Percentiles rank a stretch among this genome's conserved stretches.
Conservation (phyloP, 257 asterid species). For the Orobanche coerulescens region DNA sequence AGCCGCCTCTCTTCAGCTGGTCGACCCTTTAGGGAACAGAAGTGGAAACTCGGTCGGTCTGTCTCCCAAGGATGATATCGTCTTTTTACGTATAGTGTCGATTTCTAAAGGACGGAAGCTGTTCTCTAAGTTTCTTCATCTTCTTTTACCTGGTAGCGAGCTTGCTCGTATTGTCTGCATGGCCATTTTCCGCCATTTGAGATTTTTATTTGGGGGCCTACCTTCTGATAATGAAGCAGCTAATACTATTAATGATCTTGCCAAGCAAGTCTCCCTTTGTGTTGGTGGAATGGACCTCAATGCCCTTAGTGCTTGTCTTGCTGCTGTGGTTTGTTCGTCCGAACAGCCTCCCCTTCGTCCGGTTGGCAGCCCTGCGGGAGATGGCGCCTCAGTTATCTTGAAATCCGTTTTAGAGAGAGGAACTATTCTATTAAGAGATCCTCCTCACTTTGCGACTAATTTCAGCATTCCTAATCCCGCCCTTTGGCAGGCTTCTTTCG, state of each 20-base stretch:
- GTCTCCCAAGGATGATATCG: conserved; percentile 69
- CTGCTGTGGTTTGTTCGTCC: conserved; percentile 83
- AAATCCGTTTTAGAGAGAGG: conserved; percentile 79
- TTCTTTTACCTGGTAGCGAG: conserved; percentile 72
- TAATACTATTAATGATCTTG: conserved; percentile 38
- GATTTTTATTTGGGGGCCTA: conserved; percentile 75
- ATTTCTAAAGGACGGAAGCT: conserved; percentile 79
- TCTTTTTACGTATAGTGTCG: conserved; percentile 61
- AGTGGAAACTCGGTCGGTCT: conserved; percentile 48
- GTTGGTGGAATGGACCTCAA: conserved; percentile 78
- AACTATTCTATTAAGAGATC: conserved; percentile 44
- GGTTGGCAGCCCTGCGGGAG: conserved; percentile 73
- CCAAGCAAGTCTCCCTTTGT: conserved; percentile 49
- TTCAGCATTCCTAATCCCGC: conserved; percentile 55
- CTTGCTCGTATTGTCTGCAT: conserved; percentile 81
- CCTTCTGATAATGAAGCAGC: conserved; percentile 67
- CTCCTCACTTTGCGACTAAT: conserved; percentile 48
- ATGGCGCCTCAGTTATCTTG: conserved; percentile 77
- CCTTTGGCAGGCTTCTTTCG: conserved; percentile 93
- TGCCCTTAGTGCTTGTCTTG: conserved; percentile 85
- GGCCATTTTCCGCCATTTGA: conserved; percentile 85
- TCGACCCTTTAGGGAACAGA: conserved; percentile 67
- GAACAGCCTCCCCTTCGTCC: conserved; percentile 97
- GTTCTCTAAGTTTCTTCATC: conserved; percentile 65
- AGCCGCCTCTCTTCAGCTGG: conserved; percentile 89